Evolutionary conservation across 345 rosid species (phyloP), one percentile per base, ranked within the genome.

Genomic region (Draba incana): DNA sequence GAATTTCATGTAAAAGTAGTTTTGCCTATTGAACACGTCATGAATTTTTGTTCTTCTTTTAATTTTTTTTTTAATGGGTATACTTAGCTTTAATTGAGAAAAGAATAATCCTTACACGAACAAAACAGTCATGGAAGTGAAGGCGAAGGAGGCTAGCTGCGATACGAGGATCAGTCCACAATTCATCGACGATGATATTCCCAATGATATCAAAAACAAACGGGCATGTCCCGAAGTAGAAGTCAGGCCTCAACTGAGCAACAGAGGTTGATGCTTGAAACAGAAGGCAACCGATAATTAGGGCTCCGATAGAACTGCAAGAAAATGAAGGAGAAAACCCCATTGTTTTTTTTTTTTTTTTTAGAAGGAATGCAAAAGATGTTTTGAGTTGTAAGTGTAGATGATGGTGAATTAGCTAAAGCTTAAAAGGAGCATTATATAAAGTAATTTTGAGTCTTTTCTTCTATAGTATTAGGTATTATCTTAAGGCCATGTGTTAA

Each of bases 61-160:
- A n/a, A n/a, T n/a, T n/a, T n/a, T n/a, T n/a, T n/a, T n/a, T n/a
- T 15, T 28, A 28, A 5, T 28, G 31, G 31, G 31, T 3, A 3
- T 28, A 28, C 31, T 3, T 28, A 28, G 35, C 7, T 31, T 31
- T 33, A 33, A 6, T 33, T 33, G 8, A 33, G 37, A 6, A 33
- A 33, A 24, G 35, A 62, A 55, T 14, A 44, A 13, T 57, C 7
- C 43, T 66, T 58, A 73, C 77, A 52, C 52, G 56, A 66, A 73
- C 77, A 59, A 73, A 73, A n/a, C 77, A 66, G 33, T 73, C 77
- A 35, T 73, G 77, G 27, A 73, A 72, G 23, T 72, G 76, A 30
- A 73, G 77, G 11, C 77, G 77, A 51, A 74, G 72, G 31, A 74
- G 4, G 10, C 77, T 74, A 20, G 77, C 77, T 6, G 77, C 50